Evolutionary conservation across 2,329 filamentous ascomycete genomes (phyloP), one percentile per base, ranked within the genome.

Genomic region (Apiospora koreana): DNA sequence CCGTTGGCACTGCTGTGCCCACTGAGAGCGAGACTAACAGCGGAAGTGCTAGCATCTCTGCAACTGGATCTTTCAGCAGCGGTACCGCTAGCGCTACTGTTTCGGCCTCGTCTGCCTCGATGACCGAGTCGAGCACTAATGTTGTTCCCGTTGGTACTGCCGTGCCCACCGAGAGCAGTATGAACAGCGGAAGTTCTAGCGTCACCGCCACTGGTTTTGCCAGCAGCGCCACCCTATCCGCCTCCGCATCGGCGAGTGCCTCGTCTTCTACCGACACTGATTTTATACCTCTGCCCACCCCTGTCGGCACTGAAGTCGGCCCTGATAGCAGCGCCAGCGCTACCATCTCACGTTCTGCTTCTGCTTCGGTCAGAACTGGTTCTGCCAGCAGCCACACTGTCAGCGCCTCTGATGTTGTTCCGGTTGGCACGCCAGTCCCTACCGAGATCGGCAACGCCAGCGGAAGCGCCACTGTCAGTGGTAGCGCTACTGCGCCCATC

Each of bases 381-480:
- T 43, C 65, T 14, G 46, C 45, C 65, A 65, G 65, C 10, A 42
- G n/a, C 10, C 31, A 8, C 8, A 35, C 35, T 8, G 35, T 35
- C 8, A 3, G 35, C n/a, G 38, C 43, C 21, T 31, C 25, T 25
- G 50, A 31, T 31, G 28, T 16, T 25, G 12, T 31, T 5, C 28
- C 50, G 3, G 18, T 58, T 31, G 10, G 14, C 50, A 79, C 77
- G 14, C 74, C 79, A 31, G 78, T 75, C 31, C 76, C 74, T 43
- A 45, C 42, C 5, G 42, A 45, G 5, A 42, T 9, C 41, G 10
- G 12, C 41, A 42, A 42, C 41, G 41, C 10, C 41, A 42, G 41
- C 41, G 41, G 41, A 42, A 42, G 41, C 41, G 10, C 41, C 14
- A 12, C 41, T 35, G 8, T 35, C 35, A 35, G 35, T 8, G 35